phyloP scores from a whole-genome alignment of 345 rosid genomes.

The Salix viminalis region DNA sequence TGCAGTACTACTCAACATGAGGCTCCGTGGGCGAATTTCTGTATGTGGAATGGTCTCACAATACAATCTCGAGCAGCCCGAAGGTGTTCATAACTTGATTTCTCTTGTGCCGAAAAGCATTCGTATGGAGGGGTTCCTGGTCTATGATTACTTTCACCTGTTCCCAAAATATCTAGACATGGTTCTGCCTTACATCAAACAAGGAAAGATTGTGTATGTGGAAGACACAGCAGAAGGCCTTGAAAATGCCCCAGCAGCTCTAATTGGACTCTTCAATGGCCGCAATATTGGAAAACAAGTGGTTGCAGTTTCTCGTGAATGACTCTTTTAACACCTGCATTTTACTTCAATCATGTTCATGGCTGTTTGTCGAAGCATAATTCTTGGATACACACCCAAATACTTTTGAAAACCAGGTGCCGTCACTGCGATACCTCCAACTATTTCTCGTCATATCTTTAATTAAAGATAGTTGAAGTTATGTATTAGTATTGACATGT shows the following conservation, averaged over 20 bases:
- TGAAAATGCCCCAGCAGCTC: slow-evolving; percentile 13
- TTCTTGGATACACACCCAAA: too few relatives aligned
- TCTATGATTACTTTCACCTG: slow-evolving; percentile 12
- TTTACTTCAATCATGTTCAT: too few relatives aligned
- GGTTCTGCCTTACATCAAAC: slow-evolving; percentile 8
- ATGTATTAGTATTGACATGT: too few relatives aligned
- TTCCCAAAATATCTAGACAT: slow-evolving; percentile 25
- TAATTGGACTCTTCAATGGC: slow-evolving; percentile 19
- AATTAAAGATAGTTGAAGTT: too few relatives aligned
- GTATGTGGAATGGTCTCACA: slow-evolving; percentile 17
- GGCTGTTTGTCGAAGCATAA: too few relatives aligned
- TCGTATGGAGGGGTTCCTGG: slow-evolving; percentile 32
- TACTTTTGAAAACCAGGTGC: too few relatives aligned
- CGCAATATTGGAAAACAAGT: slow-evolving; percentile 33
- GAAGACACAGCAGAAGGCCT: slow-evolving; percentile 17
- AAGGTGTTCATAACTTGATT: slow-evolving; percentile 26
- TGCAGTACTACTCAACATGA: slow-evolving; percentile 14
- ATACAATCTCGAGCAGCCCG: slow-evolving; percentile 15
- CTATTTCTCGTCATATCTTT: too few relatives aligned
- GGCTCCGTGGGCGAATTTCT: slow-evolving; percentile 6
- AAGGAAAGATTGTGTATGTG: slow-evolving; percentile 2
- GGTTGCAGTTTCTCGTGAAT: slow-evolving; percentile 30
- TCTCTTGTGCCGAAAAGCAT: slow-evolving; percentile 16
- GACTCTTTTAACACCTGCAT: neutral
- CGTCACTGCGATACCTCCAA: too few relatives aligned